Conservation (phyloP, 106 monocot genomes). For the Narthecium ossifragum region DNA sequence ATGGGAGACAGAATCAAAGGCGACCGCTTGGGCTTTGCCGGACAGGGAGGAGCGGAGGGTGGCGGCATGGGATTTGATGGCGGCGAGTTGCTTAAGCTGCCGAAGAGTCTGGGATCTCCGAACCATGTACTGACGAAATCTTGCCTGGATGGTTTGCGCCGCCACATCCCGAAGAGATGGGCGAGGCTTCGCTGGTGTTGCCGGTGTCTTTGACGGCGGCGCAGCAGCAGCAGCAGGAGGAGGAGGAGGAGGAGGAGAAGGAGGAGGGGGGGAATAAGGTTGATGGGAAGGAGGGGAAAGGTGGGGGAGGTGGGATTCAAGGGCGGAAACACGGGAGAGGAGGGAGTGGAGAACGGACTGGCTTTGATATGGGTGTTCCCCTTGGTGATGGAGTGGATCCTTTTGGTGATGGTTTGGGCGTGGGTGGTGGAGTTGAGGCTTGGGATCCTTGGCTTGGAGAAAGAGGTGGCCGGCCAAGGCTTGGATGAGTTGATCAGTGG, state of each 20-base stretch:
- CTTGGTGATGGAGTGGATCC: conserved; percentile 1
- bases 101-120: conserved; percentile 66
- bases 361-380: neutral
- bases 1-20: conserved; percentile 24
- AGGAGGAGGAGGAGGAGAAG: neutral
- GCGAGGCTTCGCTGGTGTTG: neutral
- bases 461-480: conserved; percentile 29
- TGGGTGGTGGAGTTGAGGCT: neutral
- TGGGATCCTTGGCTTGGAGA: conserved; percentile 12
- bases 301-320: conserved; percentile 23
- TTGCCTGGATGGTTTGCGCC: conserved; percentile 62
- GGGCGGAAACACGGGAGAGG: conserved; percentile 23
- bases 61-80: conserved; percentile 52
- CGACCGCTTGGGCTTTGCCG: conserved; percentile 2
- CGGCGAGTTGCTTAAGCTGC: conserved; percentile 59
- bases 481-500: conserved; percentile 50
- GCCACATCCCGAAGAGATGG: conserved; percentile 50
- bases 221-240: neutral
- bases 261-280: neutral
- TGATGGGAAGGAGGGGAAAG: conserved; percentile 22
- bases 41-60: conserved; percentile 35
- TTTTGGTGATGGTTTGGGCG: neutral
- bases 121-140: conserved; percentile 62
- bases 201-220: neutral
- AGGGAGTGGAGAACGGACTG: conserved; percentile 35